phyloP scores from a whole-genome alignment of 805 yeast genomes.

The Maudiozyma turicensis region DNA sequence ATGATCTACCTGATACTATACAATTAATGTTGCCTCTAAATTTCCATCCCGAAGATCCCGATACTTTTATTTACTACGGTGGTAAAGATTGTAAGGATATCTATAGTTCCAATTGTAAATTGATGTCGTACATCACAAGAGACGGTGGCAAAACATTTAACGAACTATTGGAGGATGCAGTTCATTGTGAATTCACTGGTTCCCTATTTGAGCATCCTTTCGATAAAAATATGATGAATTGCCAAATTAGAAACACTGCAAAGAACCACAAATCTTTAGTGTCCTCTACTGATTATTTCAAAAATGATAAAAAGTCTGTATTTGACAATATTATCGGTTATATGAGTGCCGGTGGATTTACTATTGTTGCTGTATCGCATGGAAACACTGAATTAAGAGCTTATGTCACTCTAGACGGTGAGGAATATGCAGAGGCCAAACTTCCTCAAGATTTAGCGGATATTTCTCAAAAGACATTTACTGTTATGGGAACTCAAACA shows the following conservation, averaged over 20 bases:
- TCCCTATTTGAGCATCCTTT: constrained; percentile 36
- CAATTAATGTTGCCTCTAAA: constrained; percentile 36
- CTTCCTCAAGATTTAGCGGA: constrained; percentile 61
- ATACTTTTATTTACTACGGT: constrained; percentile 63
- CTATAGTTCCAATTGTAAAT: constrained; percentile 41
- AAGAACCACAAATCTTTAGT: constrained; percentile 28
- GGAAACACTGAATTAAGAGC: constrained; percentile 51
- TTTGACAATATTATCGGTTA: constrained; percentile 61
- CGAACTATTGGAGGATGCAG: constrained; percentile 42
- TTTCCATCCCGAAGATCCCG: constrained; percentile 50
- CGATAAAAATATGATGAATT: constrained; percentile 49
- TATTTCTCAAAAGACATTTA: constrained; percentile 59
- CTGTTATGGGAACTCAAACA: constrained; percentile 64
- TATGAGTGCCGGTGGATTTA: constrained; percentile 59
- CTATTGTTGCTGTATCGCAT: constrained; percentile 57
- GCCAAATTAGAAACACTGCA: constrained; percentile 40
- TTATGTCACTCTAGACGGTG: constrained; percentile 71
- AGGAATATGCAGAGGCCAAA: constrained; percentile 61
- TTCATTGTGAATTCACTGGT: constrained; percentile 61
- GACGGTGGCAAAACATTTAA: constrained; percentile 62
- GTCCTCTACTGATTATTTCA: constrained; percentile 47
- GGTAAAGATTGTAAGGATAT: constrained; percentile 43
- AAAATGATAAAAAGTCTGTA: constrained; percentile 29
- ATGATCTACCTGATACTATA: constrained; percentile 44
- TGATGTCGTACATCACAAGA: constrained; percentile 49